Base-by-base conservation (phyloP, 768 basidiomycete species). In the Tricholoma bakamatsutake region DNA sequence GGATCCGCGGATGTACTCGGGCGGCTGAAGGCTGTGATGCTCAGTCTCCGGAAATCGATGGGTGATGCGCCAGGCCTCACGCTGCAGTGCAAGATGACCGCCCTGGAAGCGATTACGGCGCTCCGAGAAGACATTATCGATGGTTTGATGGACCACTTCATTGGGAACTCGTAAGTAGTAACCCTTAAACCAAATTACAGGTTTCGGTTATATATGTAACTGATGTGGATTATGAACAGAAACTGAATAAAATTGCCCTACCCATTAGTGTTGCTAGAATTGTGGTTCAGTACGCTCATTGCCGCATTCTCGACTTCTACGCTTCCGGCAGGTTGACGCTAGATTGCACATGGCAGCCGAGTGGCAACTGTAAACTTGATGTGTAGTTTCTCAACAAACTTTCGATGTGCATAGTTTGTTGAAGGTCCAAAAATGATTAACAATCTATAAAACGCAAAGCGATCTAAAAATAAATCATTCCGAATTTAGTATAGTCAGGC, bases 1-100 rank as follows among this genome's bases (percentile, higher is more conserved):
- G 64, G 70, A 11, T 66, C 71, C 17, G 81, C 83, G 47, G 84
- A 88, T 60, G 80, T 89, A 17, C 72, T 87, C 8, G 84, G 83
- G 9, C 72, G 79, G 57, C 69, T 89, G 56, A 78, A 74, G 57
- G 58, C 62, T 12, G 71, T 76, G 64, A 75, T 75, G 73, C 64
- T 73, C 18, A 56, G 67, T 7, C 56, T 79, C 21, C 67, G 73
- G 54, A 74, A 72, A 55, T 61, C 66, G 31, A 68, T 76, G 53
- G 61, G 66, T n/a, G 69, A 66, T 42, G 56, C 69, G 8, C 65
- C 68, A 11, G 59, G 59, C 3, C 74, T 80, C 60, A 66, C 70
- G 35, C 54, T 78, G 17, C 69, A 69, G 18, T 80, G 79, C 57
- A 74, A 73, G 47, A 64, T 80, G 66, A 65, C 71, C 21, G 78